Conservation (phyloP, 257 asterid genomes). For the Nicotiana undulata region DNA sequence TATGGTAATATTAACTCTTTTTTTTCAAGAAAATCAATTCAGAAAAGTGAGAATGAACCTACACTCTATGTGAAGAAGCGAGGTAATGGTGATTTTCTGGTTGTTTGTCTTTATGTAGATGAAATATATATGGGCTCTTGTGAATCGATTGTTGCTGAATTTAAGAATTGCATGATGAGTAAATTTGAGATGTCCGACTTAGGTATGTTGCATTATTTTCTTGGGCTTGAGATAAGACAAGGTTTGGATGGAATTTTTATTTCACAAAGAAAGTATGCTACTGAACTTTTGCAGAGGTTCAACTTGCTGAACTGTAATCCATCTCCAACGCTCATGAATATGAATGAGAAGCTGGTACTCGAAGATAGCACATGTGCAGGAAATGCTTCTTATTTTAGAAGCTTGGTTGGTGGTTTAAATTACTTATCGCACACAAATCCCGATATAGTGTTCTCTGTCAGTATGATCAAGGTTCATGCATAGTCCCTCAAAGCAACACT, state of each 20-base stretch:
- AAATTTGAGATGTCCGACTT: neutral
- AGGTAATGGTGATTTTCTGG: neutral
- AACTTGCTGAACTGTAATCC: neutral
- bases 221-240: neutral
- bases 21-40: neutral
- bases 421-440: neutral
- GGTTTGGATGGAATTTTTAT: neutral
- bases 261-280: no score
- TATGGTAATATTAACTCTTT: neutral
- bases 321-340: neutral
- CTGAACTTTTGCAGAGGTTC: neutral
- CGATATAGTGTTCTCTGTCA: no score
- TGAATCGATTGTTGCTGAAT: neutral
- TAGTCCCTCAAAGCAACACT: no score
- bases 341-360: neutral
- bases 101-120: no score
- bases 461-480: no score
- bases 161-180: neutral
- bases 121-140: neutral
- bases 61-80: neutral
- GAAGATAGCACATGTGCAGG: neutral
- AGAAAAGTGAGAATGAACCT: neutral
- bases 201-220: neutral
- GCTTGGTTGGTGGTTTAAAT: slow-evolving; percentile 7
- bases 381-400: neutral